Conservation (phyloP, 805 yeast genomes). For the Metschnikowia bowlesiae region DNA sequence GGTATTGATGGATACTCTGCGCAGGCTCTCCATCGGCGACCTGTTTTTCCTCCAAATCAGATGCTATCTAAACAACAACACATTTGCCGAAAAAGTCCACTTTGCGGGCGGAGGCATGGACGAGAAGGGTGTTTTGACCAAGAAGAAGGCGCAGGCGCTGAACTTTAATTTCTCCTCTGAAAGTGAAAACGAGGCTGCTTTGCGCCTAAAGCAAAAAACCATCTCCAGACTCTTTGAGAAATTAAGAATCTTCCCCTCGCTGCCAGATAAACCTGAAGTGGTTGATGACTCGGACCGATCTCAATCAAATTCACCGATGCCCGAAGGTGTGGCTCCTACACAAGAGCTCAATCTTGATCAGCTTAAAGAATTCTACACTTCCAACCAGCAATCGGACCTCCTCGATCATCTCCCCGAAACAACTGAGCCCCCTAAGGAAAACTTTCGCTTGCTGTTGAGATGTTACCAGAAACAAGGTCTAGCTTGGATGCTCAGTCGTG, state of each 20-base stretch:
- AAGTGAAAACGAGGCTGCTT: conserved; percentile 47
- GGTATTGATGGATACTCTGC: conserved; percentile 52
- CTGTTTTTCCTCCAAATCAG: conserved; percentile 66
- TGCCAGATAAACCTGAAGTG: conserved; percentile 5
- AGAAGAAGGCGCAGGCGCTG: conserved; percentile 12
- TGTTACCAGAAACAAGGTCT: conserved; percentile 81
- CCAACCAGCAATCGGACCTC: conserved; percentile 62
- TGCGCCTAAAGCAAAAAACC: conserved; percentile 53
- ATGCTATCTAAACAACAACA: conserved; percentile 48
- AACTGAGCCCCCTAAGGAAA: conserved; percentile 43
- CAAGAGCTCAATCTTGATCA: conserved; percentile 63
- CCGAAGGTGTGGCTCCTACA: conserved; percentile 19
- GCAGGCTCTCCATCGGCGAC: conserved; percentile 67
- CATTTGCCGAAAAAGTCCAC: conserved; percentile 22
- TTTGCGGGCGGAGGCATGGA: conserved; percentile 1
- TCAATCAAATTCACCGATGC: neutral
- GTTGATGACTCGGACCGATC: conserved; percentile 13
- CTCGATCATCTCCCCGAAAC: conserved; percentile 58
- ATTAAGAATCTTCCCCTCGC: conserved; percentile 29
- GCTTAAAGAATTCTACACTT: conserved; percentile 65
- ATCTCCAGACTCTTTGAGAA: conserved; percentile 52
- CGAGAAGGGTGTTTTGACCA: neutral
- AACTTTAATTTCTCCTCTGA: conserved; percentile 37
- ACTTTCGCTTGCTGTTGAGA: conserved; percentile 57
- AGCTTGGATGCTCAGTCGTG: conserved; percentile 86